phyloP scores from a whole-genome alignment of 768 basidiomycete species.

The Suillus hirtellus region DNA sequence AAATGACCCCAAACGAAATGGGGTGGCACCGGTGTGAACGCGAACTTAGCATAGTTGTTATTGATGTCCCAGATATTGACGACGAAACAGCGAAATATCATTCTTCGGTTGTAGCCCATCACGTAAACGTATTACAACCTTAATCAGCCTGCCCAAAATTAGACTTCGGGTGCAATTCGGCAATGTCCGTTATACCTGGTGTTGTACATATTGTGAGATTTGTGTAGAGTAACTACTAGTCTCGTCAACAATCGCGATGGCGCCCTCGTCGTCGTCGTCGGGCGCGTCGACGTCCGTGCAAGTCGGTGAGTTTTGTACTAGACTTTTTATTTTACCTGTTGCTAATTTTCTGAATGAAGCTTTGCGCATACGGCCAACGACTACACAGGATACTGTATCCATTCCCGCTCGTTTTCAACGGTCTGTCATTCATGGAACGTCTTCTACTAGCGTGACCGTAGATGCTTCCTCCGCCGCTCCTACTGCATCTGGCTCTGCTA shows the following conservation, averaged over 20 bases:
- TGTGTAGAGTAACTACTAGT: slow-evolving; percentile 1
- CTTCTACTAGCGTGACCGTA: slow-evolving; percentile 76
- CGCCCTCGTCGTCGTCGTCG: slow-evolving; percentile 64
- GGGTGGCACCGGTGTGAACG: not conserved
- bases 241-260: slow-evolving; percentile 52
- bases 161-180: slow-evolving; percentile 2
- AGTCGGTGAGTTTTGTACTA: slow-evolving; percentile 73
- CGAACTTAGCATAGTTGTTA: not conserved
- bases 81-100: not conserved
- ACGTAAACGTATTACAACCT: not conserved
- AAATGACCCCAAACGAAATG: not conserved
- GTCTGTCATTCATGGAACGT: slow-evolving; percentile 77
- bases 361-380: slow-evolving; percentile 87
- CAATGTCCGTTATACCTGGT: slow-evolving; percentile 1
- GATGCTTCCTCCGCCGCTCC: slow-evolving; percentile 64
- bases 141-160: not conserved
- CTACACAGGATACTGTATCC: slow-evolving; percentile 76
- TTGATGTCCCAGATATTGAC: not conserved
- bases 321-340: slow-evolving; percentile 8
- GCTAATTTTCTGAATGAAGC: slow-evolving; percentile 46
- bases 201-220: slow-evolving; percentile 6
- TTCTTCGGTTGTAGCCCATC: not conserved
- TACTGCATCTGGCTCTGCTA: slow-evolving; percentile 49
- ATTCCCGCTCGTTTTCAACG: slow-evolving; percentile 96
- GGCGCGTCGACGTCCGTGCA: slow-evolving; percentile 83